These are phyloP conservation scores for Colletotrichum noveboracense DNA, from an alignment of 2,329 filamentous ascomycete genomes.

Conservation along the genomic window DNA sequence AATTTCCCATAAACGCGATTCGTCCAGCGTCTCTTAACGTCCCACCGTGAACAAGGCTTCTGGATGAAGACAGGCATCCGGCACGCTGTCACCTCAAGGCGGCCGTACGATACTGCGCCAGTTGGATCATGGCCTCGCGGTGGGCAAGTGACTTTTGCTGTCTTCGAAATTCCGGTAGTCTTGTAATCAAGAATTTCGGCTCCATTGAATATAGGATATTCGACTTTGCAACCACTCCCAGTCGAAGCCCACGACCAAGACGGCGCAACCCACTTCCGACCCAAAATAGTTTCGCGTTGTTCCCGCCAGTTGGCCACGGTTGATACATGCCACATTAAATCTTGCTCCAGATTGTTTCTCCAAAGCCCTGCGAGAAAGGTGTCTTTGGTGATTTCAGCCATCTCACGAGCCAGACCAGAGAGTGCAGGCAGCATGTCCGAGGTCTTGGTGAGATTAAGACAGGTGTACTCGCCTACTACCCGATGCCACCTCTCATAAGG, in stretches of 20 bases:
- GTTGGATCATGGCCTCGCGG: neutral
- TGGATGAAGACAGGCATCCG: neutral
- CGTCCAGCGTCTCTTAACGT: neutral
- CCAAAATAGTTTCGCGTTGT: neutral
- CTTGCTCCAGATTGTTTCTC: neutral
- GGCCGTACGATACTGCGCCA: neutral
- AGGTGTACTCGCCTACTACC: neutral
- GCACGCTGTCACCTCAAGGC: neutral
- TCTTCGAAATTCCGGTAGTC: neutral
- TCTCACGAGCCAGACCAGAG: neutral
- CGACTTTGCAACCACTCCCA: neutral
- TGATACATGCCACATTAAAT: neutral
- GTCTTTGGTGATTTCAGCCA: neutral
- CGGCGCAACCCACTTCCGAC: neutral
- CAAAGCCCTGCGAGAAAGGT: neutral
- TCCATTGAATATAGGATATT: neutral
- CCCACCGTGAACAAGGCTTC: neutral
- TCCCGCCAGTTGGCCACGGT: neutral
- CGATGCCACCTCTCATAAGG: constrained; percentile 1
- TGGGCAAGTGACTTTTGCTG: neutral
- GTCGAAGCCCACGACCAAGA: constrained; percentile 8
- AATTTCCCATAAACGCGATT: neutral
- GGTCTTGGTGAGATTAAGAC: neutral
- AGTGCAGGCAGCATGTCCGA: neutral
- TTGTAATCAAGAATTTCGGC: neutral